Conservation (phyloP, 139 green algal species). For the Chara braunii region DNA sequence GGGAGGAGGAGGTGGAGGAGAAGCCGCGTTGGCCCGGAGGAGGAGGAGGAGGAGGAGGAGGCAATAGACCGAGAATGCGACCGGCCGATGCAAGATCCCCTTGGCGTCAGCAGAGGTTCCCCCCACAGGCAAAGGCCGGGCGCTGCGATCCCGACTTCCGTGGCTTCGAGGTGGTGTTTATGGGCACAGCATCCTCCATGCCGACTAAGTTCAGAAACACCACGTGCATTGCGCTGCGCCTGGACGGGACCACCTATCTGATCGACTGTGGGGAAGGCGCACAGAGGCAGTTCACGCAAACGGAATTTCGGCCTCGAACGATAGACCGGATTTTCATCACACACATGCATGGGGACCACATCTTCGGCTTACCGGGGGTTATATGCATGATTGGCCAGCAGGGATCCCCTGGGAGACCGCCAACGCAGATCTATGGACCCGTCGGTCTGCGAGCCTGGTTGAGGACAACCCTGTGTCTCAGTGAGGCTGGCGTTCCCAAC, state of each 20-base stretch:
- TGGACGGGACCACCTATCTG: constrained; percentile 2
- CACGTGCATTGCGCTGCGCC: neutral
- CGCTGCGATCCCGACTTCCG: no score
- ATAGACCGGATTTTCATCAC: constrained; percentile 12
- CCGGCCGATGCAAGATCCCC: no score
- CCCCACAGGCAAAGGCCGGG: no score
- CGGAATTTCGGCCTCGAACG: neutral
- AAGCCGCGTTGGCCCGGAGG: no score
- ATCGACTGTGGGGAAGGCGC: constrained; percentile 3
- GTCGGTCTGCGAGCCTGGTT: neutral
- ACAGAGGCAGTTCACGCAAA: neutral
- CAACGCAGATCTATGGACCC: neutral
- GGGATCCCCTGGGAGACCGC: neutral
- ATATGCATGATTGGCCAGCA: neutral
- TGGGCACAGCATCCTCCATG: neutral
- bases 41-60: no score
- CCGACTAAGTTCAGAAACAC: neutral
- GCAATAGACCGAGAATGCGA: no score
- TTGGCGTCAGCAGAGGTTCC: no score
- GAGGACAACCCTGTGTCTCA: neutral
- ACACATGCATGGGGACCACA: constrained; percentile 6
- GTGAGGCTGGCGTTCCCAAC: neutral
- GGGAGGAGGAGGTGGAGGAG: no score
- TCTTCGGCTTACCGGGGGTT: neutral
- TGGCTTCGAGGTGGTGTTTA: constrained; percentile 5